Base-by-base conservation (phyloP, 495 filamentous ascomycete species). In the Penicillium psychrofluorescens region DNA sequence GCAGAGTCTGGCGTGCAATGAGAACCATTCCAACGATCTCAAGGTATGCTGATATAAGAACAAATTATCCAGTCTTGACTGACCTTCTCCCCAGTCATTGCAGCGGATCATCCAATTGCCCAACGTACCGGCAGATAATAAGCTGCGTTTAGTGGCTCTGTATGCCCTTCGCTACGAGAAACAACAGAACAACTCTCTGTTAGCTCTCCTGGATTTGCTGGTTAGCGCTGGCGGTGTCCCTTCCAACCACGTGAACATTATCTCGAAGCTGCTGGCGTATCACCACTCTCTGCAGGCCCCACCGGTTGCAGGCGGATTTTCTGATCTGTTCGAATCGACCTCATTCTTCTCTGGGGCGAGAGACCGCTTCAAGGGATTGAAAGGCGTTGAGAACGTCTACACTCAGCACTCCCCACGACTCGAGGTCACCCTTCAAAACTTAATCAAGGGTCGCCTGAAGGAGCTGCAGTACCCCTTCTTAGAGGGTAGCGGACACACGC, bases 371-470 rank as follows among this genome's bases (percentile, higher is more conserved):
- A 95, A 95, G 60, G 94, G 91, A 2, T 74, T 98, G 12, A 95
- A 95, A 57, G 92, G 92, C 11, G 90, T 97, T 4, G 92, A 98
- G 60, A 98, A 98, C 53, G 92, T 98, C 14, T 98, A 97, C 62
- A 98, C 92, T 0, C 94, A 97, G 62, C 92, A 98, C 63, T 92
- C 90, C 2, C 90, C 92, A 0, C 74, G 87, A 36, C 61, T 98
- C 36, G 90, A 95, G 62, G 77, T 78, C 8, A 95, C 88, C 1
- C 67, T 98, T 8, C 88, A 95, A 56, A 90, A 92, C 51, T 69
- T 97, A 11, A 88, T 96, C 67, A 95, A 95, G 54, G 92, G 91
- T 9, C 79, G 86, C 44, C 66, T 98, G 38, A 81, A 80, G 49
- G 86, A 91, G 54, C 74, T 86, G 41, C 81, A 88, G 40, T 95